Evolutionary conservation across 345 rosid species (phyloP).

Genomic region (Murraya paniculata): DNA sequence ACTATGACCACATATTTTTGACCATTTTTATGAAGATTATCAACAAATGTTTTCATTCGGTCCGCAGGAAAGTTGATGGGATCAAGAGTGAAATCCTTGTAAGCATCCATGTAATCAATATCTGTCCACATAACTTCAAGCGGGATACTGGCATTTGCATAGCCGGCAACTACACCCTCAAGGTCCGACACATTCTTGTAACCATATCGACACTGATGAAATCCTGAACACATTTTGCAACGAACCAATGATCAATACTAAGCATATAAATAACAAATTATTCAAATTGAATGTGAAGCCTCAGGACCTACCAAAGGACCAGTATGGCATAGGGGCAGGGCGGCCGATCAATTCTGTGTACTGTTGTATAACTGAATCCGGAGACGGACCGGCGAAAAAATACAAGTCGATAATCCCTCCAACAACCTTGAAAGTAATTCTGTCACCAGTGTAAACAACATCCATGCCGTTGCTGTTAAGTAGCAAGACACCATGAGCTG

Average conservation of each 20-base stretch:
- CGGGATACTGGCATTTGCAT: conserved; percentile 44
- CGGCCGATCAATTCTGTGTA: not conserved
- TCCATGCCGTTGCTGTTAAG: conserved; percentile 10
- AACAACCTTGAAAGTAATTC: not conserved
- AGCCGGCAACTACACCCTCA: conserved; percentile 37
- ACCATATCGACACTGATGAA: conserved; percentile 45
- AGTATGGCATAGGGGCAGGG: not conserved
- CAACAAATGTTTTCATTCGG: conserved; percentile 30
- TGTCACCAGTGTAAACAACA: not conserved
- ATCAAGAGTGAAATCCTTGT: conserved; percentile 49
- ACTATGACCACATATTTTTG: conserved; percentile 42
- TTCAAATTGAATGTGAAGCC: not conserved
- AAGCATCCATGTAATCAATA: conserved; percentile 50
- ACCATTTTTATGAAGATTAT: conserved; percentile 37
- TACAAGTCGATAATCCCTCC: not conserved
- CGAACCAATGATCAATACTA: not conserved
- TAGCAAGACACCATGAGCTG: not conserved
- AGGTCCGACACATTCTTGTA: conserved; percentile 40
- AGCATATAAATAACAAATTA: not conserved
- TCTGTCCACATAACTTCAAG: conserved; percentile 58
- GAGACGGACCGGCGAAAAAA: not conserved
- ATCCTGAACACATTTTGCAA: conserved; percentile 23
- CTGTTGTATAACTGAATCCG: not conserved
- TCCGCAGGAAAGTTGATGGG: conserved; percentile 36
- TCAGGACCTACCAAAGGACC: not conserved